A percentile compares a stretch with the other conserved stretches of the same genome.
These are phyloP conservation scores for Canna indica DNA, from an alignment of 176 grass and related monocot genomes.

Conservation along the genomic window DNA sequence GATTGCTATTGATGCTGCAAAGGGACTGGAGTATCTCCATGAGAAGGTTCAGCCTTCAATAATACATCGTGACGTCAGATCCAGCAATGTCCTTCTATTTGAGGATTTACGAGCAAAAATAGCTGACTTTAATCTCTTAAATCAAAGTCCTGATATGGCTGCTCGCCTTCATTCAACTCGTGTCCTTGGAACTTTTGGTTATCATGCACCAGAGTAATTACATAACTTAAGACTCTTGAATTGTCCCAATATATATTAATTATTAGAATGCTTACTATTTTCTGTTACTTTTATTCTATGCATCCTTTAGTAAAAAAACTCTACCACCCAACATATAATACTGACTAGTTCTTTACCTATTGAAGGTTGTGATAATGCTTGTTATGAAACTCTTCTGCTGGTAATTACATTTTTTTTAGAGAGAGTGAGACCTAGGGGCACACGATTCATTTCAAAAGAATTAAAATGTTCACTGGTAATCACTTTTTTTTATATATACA, in stretches of 20 bases:
- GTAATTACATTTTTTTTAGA: no score
- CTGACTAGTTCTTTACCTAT: no score
- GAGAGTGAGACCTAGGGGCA: no score
- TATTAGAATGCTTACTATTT: no score
- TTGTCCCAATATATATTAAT: constrained; percentile 10
- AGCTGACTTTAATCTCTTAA: constrained; percentile 81
- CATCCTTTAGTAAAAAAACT: no score
- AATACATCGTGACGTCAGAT: constrained; percentile 77
- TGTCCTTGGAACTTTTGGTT: constrained; percentile 83
- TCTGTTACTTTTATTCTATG: background rate
- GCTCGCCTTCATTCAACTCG: constrained; percentile 82
- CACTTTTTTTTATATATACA: no score
- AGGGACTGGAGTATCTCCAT: constrained; percentile 81
- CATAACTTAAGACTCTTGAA: background rate
- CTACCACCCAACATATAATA: no score
- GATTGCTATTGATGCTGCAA: constrained; percentile 71
- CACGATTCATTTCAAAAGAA: no score
- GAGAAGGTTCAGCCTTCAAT: constrained; percentile 75
- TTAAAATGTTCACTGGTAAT: no score
- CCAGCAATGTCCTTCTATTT: constrained; percentile 82
- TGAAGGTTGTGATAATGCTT: no score
- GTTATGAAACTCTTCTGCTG: no score
- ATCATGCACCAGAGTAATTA: constrained; percentile 94
- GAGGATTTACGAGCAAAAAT: constrained; percentile 82
- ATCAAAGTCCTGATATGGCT: constrained; percentile 84